phyloP scores from a whole-genome alignment of 805 yeast species.

The Yueomyces sp. region DNA sequence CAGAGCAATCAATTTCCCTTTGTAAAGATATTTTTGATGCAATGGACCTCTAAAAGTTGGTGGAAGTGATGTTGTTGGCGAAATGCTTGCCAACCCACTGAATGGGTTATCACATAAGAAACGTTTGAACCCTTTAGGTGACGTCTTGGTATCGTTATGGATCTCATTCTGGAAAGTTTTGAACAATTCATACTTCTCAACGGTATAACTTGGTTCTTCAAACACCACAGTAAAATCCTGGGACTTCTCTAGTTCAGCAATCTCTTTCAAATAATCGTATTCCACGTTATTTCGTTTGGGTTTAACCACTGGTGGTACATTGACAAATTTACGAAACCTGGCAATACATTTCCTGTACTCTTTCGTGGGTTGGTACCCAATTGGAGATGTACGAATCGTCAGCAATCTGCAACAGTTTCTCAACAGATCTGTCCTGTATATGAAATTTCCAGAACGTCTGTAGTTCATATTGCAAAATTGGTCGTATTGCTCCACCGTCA shows the following conservation, averaged over 20 bases:
- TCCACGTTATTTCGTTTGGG: background rate
- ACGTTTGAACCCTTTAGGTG: constrained; percentile 36
- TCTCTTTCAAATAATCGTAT: constrained; percentile 19
- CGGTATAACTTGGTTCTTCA: constrained; percentile 38
- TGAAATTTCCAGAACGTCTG: constrained; percentile 62
- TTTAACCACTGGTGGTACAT: constrained; percentile 4
- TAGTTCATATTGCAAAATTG: constrained; percentile 56
- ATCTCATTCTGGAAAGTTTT: constrained; percentile 56
- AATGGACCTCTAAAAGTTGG: constrained; percentile 37
- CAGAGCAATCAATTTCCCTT: constrained; percentile 53
- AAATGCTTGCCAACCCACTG: background rate
- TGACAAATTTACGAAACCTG: constrained; percentile 31
- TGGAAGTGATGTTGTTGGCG: constrained; percentile 14
- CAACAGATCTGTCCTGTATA: constrained; percentile 54
- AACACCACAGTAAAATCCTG: constrained; percentile 29
- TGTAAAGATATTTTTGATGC: constrained; percentile 66
- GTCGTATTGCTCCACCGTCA: constrained; percentile 46
- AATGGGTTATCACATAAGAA: constrained; percentile 68
- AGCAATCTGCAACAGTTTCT: constrained; percentile 69
- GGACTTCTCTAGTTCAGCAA: constrained; percentile 28
- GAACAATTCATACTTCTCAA: constrained; percentile 50
- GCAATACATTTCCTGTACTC: constrained; percentile 57
- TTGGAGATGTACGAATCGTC: constrained; percentile 54
- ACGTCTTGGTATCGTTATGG: constrained; percentile 49
- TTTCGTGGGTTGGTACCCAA: constrained; percentile 36